Evolutionary conservation across 2,329 filamentous ascomycete species (phyloP).

Genomic region (Botrytis aclada): DNA sequence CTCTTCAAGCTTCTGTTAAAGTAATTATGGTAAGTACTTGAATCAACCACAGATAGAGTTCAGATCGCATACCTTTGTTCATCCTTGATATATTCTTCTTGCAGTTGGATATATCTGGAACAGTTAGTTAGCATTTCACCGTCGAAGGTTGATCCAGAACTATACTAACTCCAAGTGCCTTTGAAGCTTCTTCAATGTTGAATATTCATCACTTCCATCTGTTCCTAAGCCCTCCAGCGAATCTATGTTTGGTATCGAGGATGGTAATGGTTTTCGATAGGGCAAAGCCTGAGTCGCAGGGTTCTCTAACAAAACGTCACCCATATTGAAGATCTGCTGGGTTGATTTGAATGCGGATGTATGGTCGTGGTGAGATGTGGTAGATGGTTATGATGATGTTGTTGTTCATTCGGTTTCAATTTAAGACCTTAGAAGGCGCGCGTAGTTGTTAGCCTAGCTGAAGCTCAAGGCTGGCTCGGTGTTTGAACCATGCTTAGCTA

Average conservation of each 20-base stretch:
- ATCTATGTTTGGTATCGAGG: conserved; percentile 85
- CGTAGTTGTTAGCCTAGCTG: conserved; percentile 19
- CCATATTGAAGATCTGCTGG: conserved; percentile 57
- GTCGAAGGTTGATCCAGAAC: neutral
- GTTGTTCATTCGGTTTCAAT: neutral
- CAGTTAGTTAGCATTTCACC: conserved; percentile 32
- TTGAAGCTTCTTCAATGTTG: conserved; percentile 92
- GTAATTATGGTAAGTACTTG: conserved; percentile 1
- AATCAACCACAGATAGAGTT: neutral
- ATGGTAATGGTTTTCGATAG: conserved; percentile 76
- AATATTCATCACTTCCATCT: conserved; percentile 89
- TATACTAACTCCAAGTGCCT: conserved; percentile 82
- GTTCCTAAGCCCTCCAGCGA: conserved; percentile 78
- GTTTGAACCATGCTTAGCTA: conserved; percentile 1
- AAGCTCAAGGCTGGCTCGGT: conserved; percentile 1
- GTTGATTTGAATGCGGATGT: conserved; percentile 8
- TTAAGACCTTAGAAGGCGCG: conserved; percentile 16
- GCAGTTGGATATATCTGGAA: conserved; percentile 82
- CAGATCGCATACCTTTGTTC: conserved; percentile 71
- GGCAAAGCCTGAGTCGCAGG: conserved; percentile 69
- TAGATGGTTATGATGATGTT: conserved; percentile 7
- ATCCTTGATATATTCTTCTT: conserved; percentile 99
- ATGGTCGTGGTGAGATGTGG: neutral
- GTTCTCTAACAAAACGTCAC: conserved; percentile 81
- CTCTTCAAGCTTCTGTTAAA: conserved; percentile 79